Evolutionary conservation across 2,329 filamentous ascomycete genomes (phyloP), one percentile per base, ranked within the genome.

Genomic region (Westerdykella sp.): DNA sequence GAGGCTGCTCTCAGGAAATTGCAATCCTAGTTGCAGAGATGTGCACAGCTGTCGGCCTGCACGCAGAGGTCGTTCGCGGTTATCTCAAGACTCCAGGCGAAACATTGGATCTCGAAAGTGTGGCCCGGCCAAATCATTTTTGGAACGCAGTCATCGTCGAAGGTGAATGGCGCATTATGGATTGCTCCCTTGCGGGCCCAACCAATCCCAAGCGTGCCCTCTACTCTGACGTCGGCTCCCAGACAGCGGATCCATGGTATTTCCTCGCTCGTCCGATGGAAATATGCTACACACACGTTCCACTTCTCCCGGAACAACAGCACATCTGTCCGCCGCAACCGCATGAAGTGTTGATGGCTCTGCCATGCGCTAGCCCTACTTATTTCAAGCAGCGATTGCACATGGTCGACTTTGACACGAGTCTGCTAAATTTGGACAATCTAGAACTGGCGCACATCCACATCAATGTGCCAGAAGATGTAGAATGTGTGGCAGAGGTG

Each of bases 71-170:
- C 15, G 81, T 98, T 12, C 81, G 83, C 46, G 93, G 93, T 1
- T 97, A 93, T 60, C 79, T 98, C 43, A 98, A 98, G 65, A 76
- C 79, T 1, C 93, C 93, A 0, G 91, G 91, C 1, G 93, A 97
- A 46, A 50, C 53, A 9, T 42, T 69, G 7, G 90, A 97, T 56
- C 73, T 89, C 35, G 86, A 85, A 48, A 84, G 84, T 45, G 80
- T 91, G 65, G 87, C 87, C n/a, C 81, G 84, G 23, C 78, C 91
- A 0, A 98, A 98, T 59, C 93, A 98, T 69, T 97, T 86, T 82
- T 98, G 93, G 93, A 98, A 98, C 56, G 83, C 88, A 1, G 87
- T 97, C 14, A 72, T 96, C 30, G 83, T 96, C 7, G 93, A 98
- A 65, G 84, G 86, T 16, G 89, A 96, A 68, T 98, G 93, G 93